Conservation (phyloP, 345 rosid species). For the Capsella bursapastoris region DNA sequence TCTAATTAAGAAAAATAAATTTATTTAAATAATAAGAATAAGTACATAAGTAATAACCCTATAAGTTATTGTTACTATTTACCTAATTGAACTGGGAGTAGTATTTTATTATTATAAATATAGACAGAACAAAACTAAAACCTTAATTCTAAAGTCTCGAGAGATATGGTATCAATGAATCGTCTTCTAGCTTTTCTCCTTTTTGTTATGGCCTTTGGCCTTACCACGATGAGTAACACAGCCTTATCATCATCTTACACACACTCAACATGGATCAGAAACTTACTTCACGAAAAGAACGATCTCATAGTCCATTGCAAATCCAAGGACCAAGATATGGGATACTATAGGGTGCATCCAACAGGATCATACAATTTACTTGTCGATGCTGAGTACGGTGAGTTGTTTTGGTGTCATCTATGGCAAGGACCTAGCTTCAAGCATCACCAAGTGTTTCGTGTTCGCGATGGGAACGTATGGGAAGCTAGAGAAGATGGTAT, state of each 20-base stretch:
- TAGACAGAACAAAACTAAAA: neutral
- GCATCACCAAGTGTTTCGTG: slow-evolving; percentile 18
- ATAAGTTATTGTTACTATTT: too few species aligned
- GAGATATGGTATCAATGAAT: neutral
- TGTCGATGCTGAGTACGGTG: too few species aligned
- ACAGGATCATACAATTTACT: neutral
- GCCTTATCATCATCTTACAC: neutral
- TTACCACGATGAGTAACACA: neutral
- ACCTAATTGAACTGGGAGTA: neutral
- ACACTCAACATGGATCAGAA: slow-evolving; percentile 14
- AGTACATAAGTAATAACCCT: too few species aligned
- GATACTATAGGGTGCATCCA: slow-evolving; percentile 31
- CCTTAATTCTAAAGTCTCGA: neutral
- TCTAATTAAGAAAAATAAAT: too few species aligned
- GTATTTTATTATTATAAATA: neutral
- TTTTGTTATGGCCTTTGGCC: neutral
- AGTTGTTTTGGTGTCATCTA: slow-evolving; percentile 7
- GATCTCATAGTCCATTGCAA: slow-evolving; percentile 21
- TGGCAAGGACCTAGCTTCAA: slow-evolving; percentile 28
- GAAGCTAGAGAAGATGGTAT: slow-evolving; percentile 33
- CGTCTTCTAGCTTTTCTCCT: neutral
- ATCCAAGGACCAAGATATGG: slow-evolving; percentile 5
- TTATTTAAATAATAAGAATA: too few species aligned
- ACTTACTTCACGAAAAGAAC: neutral
- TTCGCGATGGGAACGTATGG: neutral